phyloP scores from a whole-genome alignment of 140 eudicot species.

The Oenanthe javanica region DNA sequence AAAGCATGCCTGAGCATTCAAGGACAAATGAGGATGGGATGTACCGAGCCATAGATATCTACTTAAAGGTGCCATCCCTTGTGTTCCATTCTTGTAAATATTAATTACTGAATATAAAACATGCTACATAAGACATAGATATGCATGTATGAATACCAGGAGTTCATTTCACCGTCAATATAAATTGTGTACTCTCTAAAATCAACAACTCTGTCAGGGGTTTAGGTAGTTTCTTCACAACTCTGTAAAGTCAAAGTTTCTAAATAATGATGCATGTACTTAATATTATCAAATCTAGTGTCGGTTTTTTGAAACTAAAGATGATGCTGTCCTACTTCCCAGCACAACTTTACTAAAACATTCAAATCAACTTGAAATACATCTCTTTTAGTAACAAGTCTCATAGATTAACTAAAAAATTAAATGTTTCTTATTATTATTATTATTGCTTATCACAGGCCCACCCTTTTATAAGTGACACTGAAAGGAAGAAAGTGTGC shows the following conservation, averaged over 20 bases:
- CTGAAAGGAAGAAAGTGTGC: slow-evolving; percentile 41
- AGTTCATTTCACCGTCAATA: neutral
- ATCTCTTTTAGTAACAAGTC: neutral
- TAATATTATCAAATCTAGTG: neutral
- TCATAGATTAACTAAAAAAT: neutral
- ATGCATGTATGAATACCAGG: neutral
- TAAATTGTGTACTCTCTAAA: too few species aligned
- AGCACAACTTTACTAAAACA: neutral
- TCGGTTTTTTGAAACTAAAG: neutral
- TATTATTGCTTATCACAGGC: slow-evolving; percentile 27
- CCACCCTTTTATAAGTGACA: slow-evolving; percentile 34
- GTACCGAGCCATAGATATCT: slow-evolving; percentile 90
- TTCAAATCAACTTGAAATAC: neutral
- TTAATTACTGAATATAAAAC: neutral
- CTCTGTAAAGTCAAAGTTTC: neutral
- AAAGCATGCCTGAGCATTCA: slow-evolving; percentile 70
- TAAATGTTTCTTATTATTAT: neutral
- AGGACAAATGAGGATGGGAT: slow-evolving; percentile 72
- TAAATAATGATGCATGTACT: neutral
- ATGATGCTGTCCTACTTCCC: too few species aligned
- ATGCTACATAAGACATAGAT: too few species aligned
- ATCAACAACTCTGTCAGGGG: neutral
- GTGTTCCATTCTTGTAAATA: neutral
- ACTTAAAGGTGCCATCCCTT: slow-evolving; percentile 53
- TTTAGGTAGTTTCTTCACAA: neutral